These are phyloP conservation scores for Fraxinus excelsior DNA, from an alignment of 257 asterid genomes.

Conservation along the genomic window DNA sequence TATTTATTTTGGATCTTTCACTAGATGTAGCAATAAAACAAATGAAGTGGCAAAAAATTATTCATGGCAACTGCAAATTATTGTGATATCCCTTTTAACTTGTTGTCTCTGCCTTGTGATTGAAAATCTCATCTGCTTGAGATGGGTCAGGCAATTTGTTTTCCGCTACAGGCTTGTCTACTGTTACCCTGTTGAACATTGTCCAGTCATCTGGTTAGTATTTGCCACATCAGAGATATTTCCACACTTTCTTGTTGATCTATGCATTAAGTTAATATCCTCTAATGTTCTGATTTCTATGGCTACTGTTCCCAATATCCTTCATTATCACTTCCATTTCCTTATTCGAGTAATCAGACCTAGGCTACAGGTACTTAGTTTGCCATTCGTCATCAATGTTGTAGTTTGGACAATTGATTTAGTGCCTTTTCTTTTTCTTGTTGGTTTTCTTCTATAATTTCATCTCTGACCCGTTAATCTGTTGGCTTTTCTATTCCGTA, in stretches of 20 bases:
- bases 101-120: neutral
- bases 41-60: neutral
- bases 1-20: neutral
- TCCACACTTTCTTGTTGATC: neutral
- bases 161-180: neutral
- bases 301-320: neutral
- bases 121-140: neutral
- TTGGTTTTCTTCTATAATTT: neutral
- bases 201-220: neutral
- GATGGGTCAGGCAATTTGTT: neutral
- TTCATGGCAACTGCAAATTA: neutral
- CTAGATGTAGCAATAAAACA: neutral
- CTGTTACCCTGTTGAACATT: neutral
- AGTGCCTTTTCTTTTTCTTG: neutral
- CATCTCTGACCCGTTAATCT: neutral
- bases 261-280: neutral
- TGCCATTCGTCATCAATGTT: neutral
- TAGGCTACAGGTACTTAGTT: neutral
- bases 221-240: constrained; percentile 10
- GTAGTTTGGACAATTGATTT: neutral
- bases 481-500: neutral
- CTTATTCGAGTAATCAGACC: constrained; percentile 4
- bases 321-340: neutral
- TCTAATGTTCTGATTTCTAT: constrained; percentile 5
- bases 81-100: neutral